Base-by-base conservation (phyloP, 164 flowering plant species). In the Echeveria elegans region DNA sequence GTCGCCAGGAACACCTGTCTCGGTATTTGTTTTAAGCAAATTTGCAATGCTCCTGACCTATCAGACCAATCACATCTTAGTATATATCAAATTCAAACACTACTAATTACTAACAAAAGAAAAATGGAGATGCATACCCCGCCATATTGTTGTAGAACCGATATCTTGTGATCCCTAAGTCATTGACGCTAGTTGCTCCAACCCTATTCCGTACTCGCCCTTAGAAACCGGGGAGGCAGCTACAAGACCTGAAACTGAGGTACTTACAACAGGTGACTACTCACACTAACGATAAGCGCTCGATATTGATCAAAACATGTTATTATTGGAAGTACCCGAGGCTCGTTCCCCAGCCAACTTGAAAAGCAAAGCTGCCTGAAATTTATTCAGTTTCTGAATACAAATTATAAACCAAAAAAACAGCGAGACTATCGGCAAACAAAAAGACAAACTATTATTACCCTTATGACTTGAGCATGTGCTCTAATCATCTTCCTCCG, bases 361-460 rank as follows among this genome's bases (percentile, higher is more conserved):
- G 74, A 95, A 95, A 63, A 90, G 94, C 72, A 85, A 69, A 43
- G 99, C 99, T 47, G 99, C 99, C 99, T 95, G 76, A 75, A 63
- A 53, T 21, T 19, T 14, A 16, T 58, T 14, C 30, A 16, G 11
- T 8, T 10, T 8, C 41, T 45, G 31, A 70, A 59, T 70, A 69
- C 62, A 63, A 43, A 26, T 53, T 58, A 9, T 23, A 2, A 70
- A 29, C 60, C 30, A 60, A 43, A 4, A 48, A 30, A 45, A 4
- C 24, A 32, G 40, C 18, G 34, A 34, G 32, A 28, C 11, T 34
- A 34, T 24, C 64, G 40, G 15, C 34, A 45, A 56, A 8, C 56
- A 65, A 45, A 48, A 31, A 16, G 40, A 10, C 34, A 61, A 52
- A 45, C 36, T 53, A 68, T 60, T 36, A 65, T 76, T 83, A 87